phyloP scores from a whole-genome alignment of 2,329 filamentous ascomycete species.

The Ustulina deusta region DNA sequence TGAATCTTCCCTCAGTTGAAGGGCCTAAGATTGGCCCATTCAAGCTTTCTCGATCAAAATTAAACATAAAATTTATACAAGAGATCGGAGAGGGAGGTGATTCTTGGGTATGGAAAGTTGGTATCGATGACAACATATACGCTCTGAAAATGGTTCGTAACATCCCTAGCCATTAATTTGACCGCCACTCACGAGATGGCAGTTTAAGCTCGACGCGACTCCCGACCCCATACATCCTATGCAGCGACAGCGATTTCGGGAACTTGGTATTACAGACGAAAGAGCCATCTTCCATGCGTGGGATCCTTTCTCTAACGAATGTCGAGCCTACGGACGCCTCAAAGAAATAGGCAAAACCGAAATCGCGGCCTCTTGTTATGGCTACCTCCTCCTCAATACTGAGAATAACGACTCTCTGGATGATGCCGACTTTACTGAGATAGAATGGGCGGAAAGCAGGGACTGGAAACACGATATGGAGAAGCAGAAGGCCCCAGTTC shows the following conservation, averaged over 20 bases:
- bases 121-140: neutral
- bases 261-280: neutral
- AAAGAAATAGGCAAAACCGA: neutral
- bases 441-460: neutral
- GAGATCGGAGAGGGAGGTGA: neutral
- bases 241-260: neutral
- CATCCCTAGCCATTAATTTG: neutral
- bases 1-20: neutral
- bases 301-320: neutral
- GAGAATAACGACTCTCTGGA: neutral
- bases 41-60: neutral
- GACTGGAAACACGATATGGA: neutral
- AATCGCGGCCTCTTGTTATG: neutral
- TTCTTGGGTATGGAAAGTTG: constrained; percentile 6
- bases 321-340: constrained; percentile 5
- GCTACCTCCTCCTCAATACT: neutral
- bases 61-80: neutral
- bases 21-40: neutral
- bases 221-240: neutral
- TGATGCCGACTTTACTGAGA: neutral
- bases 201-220: neutral
- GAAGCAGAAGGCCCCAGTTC: neutral
- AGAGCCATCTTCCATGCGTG: neutral
- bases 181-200: neutral
- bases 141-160: neutral